These are phyloP conservation scores for Umbelopsis isabellina DNA, from an alignment of 192 early-diverging fungal species.

Conservation along the genomic window DNA sequence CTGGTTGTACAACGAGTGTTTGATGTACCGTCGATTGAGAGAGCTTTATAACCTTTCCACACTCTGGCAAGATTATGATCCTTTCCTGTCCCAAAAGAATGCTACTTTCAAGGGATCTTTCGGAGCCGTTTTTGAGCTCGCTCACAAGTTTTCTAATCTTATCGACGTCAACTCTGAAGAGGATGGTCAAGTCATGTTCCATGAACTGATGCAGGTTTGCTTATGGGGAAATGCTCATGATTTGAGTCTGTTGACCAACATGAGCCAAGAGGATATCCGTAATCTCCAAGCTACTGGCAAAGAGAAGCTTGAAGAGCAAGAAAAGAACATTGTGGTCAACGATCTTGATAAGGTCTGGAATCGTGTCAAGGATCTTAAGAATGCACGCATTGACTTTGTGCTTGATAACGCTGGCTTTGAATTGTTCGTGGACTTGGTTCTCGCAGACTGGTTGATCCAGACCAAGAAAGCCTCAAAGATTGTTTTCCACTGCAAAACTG, in stretches of 20 bases:
- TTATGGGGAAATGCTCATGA: constrained; percentile 94
- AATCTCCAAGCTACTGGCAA: constrained; percentile 60
- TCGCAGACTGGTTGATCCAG: constrained; percentile 84
- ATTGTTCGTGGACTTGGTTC: constrained; percentile 82
- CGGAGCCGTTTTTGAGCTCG: constrained; percentile 67
- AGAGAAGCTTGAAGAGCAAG: constrained; percentile 47
- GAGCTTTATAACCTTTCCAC: constrained; percentile 57
- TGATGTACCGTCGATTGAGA: constrained; percentile 76
- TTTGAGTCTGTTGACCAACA: constrained; percentile 75
- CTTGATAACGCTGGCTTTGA: constrained; percentile 96
- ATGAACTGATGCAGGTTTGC: constrained; percentile 73
- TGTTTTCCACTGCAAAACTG: constrained; percentile 83
- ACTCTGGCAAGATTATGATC: constrained; percentile 74
- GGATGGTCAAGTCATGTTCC: constrained; percentile 53
- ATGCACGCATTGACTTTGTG: constrained; percentile 78
- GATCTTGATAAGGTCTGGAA: constrained; percentile 69
- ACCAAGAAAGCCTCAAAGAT: constrained; percentile 65
- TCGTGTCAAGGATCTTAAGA: constrained; percentile 52
- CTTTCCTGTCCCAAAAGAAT: constrained; percentile 71
- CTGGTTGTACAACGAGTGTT: constrained; percentile 87
- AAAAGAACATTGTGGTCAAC: constrained; percentile 72
- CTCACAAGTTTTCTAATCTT: constrained; percentile 42
- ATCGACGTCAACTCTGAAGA: constrained; percentile 31
- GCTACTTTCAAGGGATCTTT: constrained; percentile 70
- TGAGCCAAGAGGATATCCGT: constrained; percentile 67